Conservation (phyloP, 345 rosid species). For the Linum tenue region DNA sequence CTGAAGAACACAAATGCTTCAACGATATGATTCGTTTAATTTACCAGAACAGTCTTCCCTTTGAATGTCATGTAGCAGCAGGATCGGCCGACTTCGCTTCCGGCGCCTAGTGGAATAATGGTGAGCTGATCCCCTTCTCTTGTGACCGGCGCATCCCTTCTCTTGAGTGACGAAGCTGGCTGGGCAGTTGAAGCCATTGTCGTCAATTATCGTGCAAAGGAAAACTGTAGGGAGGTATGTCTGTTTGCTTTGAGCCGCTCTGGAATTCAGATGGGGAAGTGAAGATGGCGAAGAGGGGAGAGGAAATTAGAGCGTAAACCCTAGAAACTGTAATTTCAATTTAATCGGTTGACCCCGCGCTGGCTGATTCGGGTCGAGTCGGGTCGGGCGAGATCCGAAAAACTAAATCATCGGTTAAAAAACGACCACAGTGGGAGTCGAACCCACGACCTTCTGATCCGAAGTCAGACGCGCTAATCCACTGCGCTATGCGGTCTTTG, state of each 20-base stretch:
- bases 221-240: background rate
- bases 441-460: conserved; percentile 99
- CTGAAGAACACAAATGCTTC: background rate
- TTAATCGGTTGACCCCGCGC: too few species aligned
- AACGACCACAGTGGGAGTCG: conserved; percentile 86
- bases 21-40: background rate
- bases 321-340: too few species aligned
- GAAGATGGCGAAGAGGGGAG: too few species aligned
- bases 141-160: conserved; percentile 48
- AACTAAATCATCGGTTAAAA: background rate
- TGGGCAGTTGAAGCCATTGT: conserved; percentile 48
- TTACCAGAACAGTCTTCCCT: conserved; percentile 66
- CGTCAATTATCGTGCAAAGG: background rate
- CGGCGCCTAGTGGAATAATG: conserved; percentile 80
- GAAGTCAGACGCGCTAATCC: conserved; percentile 99
- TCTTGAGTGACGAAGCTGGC: conserved; percentile 37
- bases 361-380: too few species aligned
- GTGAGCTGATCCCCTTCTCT: conserved; percentile 74
- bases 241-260: background rate
- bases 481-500: conserved; percentile 75
- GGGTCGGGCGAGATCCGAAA: background rate
- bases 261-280: too few species aligned
- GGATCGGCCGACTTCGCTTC: conserved; percentile 91
- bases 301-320: too few species aligned
- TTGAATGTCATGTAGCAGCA: conserved; percentile 84